Percentiles rank a stretch among this genome's conserved stretches.
These are phyloP conservation scores for Zasmidium angulare DNA, from an alignment of 2,329 filamentous ascomycete species.

Conservation along the genomic window DNA sequence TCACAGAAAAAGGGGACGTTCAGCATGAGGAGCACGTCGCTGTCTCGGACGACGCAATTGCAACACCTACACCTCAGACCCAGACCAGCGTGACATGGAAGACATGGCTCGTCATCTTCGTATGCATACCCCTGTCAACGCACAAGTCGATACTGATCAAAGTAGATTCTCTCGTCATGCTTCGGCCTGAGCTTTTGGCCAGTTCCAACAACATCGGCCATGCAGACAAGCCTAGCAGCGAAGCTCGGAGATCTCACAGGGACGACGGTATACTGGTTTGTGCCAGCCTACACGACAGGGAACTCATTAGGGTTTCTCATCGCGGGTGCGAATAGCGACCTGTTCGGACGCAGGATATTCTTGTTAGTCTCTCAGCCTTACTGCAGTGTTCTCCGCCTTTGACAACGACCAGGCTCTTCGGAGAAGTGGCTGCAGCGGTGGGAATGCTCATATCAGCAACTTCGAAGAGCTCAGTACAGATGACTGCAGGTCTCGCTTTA, in stretches of 20 bases:
- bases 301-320: slow-evolving; percentile 10
- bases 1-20: slow-evolving; percentile 4
- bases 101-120: slow-evolving; percentile 18
- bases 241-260: slow-evolving; percentile 10
- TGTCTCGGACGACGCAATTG: not conserved
- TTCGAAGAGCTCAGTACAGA: slow-evolving; percentile 8
- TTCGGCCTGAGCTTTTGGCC: slow-evolving; percentile 16
- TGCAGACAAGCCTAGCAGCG: slow-evolving; percentile 8
- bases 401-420: slow-evolving; percentile 6
- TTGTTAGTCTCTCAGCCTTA: not conserved
- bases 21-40: slow-evolving; percentile 2
- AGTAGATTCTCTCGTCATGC: slow-evolving; percentile 12
- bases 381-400: too few relatives aligned
- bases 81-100: slow-evolving; percentile 14
- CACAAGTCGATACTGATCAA: not conserved
- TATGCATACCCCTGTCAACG: not conserved
- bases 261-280: slow-evolving; percentile 9
- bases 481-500: slow-evolving; percentile 14
- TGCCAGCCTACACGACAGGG: slow-evolving; percentile 12
- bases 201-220: slow-evolving; percentile 11
- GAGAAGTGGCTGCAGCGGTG: slow-evolving; percentile 13
- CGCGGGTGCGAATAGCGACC: slow-evolving; percentile 10
- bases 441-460: slow-evolving; percentile 16
- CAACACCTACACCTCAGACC: not conserved
- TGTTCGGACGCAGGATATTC: slow-evolving; percentile 9